Evolutionary conservation across 75 land plant species (phyloP), one percentile per base, ranked within the genome.

Genomic region (Cunninghamia lanceolata): DNA sequence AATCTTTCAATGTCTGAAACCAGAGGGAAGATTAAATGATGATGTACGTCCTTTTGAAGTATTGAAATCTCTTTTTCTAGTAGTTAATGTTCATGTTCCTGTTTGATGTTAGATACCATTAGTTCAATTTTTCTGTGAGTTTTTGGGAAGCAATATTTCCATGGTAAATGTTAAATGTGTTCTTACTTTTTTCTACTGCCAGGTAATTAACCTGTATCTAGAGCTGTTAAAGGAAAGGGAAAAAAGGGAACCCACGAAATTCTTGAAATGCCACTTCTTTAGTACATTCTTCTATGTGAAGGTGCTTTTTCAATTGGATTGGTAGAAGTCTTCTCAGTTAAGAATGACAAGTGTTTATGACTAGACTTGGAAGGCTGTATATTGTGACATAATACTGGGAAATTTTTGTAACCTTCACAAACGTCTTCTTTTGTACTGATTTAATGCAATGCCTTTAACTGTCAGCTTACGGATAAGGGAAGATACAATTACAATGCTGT

Each of bases 401-500:
- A 63, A 53, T 34, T 73, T 34, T 34, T 73, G 28, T 73, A 11
- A 14, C 11, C n/a, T 34, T 14, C 36, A 73, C 34, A 32, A 73
- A 73, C 34, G 75, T 11, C 14, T 32, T 73, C 14, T 73, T 34
- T 34, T 73, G 75, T 70, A 34, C 38, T 73, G n/a, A 73, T 73
- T 25, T 34, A 73, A 73, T 63, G 75, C 75, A 73, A 32, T 34
- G 15, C 16, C 13, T 73, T 8, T 34, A 13, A 73, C 9, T 73
- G 36, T 73, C 75, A 73, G 75, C 75, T 73, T 73, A 11, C 36
- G 11, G 3, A 34, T 32, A 11, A 4, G 2, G 36, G 84, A 28
- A 88, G 76, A 50, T 98, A 96, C 90, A 93, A 95, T 75, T 98
- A 88, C 87, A 95, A 91, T 91, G 84, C 96, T 83, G 99, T 96